These are phyloP conservation scores for Porcisia hertigi DNA, from an alignment of 208 protist species.

Conservation along the genomic window DNA sequence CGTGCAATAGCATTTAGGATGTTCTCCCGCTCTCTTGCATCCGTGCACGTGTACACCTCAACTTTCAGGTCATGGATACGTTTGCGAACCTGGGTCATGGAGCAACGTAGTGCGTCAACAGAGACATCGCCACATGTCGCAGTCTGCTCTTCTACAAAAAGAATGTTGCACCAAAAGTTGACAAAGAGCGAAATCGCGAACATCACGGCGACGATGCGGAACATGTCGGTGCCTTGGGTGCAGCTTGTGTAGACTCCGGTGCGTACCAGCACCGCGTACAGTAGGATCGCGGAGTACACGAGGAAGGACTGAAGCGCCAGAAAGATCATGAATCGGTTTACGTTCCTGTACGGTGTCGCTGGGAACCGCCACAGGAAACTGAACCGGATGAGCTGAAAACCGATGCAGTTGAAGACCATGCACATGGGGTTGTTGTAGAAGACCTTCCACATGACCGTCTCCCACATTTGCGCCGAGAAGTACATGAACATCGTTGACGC, in stretches of 20 bases:
- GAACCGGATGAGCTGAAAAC: constrained; percentile 45
- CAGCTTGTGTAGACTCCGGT: constrained; percentile 49
- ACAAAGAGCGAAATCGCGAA: constrained; percentile 38
- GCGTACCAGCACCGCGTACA: constrained; percentile 44
- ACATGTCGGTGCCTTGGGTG: constrained; percentile 52
- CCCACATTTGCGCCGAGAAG: constrained; percentile 35
- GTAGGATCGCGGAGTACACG: constrained; percentile 32
- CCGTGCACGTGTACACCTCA: constrained; percentile 49
- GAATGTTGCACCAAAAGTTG: constrained; percentile 62
- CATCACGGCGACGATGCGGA: constrained; percentile 34
- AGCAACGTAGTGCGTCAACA: constrained; percentile 61
- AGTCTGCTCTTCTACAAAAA: constrained; percentile 40
- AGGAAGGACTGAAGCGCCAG: constrained; percentile 34
- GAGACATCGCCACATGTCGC: constrained; percentile 48
- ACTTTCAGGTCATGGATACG: constrained; percentile 66
- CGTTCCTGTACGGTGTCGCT: constrained; percentile 63
- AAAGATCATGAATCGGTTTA: constrained; percentile 56
- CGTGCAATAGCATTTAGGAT: constrained; percentile 68
- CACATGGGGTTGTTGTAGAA: constrained; percentile 58
- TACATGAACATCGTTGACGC: constrained; percentile 42
- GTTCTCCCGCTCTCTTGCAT: constrained; percentile 53
- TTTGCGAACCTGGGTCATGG: constrained; percentile 60
- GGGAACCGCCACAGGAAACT: constrained; percentile 23
- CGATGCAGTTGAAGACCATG: constrained; percentile 39
- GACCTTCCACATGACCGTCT: constrained; percentile 75